phyloP scores from a whole-genome alignment of 2,329 filamentous ascomycete species.

The Arthrinium puccinioides region DNA sequence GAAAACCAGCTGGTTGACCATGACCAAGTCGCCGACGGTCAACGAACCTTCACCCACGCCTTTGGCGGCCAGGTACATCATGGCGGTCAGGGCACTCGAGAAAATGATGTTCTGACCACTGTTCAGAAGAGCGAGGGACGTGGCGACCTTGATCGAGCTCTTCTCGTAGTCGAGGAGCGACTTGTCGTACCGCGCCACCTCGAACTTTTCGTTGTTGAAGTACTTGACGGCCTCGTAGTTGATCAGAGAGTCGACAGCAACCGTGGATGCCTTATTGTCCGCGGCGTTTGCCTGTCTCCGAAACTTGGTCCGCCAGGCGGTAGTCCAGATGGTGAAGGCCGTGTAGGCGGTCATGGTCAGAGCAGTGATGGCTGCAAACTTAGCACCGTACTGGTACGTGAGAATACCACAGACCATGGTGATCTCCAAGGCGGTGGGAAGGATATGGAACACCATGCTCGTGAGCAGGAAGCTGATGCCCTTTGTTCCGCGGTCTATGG shows the following conservation, averaged over 20 bases:
- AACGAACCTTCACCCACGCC: slow-evolving; percentile 76
- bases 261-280: slow-evolving; percentile 90
- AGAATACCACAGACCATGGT: slow-evolving; percentile 92
- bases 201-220: slow-evolving; percentile 97
- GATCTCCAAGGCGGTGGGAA: slow-evolving; percentile 91
- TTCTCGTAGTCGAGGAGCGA: slow-evolving; percentile 82
- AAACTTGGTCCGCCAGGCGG: slow-evolving; percentile 95
- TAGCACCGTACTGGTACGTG: slow-evolving; percentile 88
- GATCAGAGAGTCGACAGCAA: slow-evolving; percentile 93
- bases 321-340: slow-evolving; percentile 95
- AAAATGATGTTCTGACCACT: slow-evolving; percentile 96
- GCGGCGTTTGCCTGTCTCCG: slow-evolving; percentile 90
- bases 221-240: slow-evolving; percentile 99
- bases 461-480: slow-evolving; percentile 95
- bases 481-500: slow-evolving; percentile 95
- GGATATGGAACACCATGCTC: slow-evolving; percentile 96
- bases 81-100: slow-evolving; percentile 82
- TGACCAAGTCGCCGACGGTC: slow-evolving; percentile 92
- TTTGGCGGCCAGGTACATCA: slow-evolving; percentile 96
- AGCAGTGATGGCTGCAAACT: slow-evolving; percentile 87
- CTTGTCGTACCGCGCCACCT: slow-evolving; percentile 83
- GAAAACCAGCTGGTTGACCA: slow-evolving; percentile 98
- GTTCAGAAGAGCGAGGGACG: slow-evolving; percentile 87
- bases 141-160: slow-evolving; percentile 94
- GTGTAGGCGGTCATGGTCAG: slow-evolving; percentile 90